phyloP scores from a whole-genome alignment of 306 rosid species.

The Erythrophleum fordii region DNA sequence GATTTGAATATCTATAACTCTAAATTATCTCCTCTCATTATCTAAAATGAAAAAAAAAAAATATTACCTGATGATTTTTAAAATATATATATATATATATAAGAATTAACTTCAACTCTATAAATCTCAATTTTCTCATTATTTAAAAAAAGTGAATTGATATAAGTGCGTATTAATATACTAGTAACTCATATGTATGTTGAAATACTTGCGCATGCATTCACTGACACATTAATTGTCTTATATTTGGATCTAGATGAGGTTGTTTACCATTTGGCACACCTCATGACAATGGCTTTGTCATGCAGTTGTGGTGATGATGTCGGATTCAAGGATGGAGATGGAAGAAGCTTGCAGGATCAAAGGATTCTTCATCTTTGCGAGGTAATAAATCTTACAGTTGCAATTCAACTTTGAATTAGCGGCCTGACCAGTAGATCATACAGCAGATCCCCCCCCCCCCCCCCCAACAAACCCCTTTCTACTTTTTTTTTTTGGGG shows the following conservation, averaged over 20 bases:
- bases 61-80: not conserved
- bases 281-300: conserved; percentile 26
- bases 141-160: not conserved
- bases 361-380: conserved; percentile 49
- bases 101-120: not conserved
- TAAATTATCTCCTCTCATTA: not conserved
- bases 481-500: not conserved
- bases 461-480: no score
- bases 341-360: conserved; percentile 67
- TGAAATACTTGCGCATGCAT: conserved; percentile 14
- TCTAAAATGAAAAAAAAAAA: not conserved
- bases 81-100: not conserved
- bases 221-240: not conserved
- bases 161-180: not conserved
- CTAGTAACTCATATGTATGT: not conserved
- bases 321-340: conserved; percentile 87
- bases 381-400: conserved; percentile 52
- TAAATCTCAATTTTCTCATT: not conserved
- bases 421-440: not conserved
- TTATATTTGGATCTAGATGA: not conserved
- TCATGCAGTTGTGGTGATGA: conserved; percentile 88
- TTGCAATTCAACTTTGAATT: conserved; percentile 30
- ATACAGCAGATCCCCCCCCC: no score
- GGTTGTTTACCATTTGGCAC: conserved; percentile 22
- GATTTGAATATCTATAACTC: not conserved